These are phyloP conservation scores for Carpinus fangiana DNA, from an alignment of 306 rosid species.

Conservation along the genomic window DNA sequence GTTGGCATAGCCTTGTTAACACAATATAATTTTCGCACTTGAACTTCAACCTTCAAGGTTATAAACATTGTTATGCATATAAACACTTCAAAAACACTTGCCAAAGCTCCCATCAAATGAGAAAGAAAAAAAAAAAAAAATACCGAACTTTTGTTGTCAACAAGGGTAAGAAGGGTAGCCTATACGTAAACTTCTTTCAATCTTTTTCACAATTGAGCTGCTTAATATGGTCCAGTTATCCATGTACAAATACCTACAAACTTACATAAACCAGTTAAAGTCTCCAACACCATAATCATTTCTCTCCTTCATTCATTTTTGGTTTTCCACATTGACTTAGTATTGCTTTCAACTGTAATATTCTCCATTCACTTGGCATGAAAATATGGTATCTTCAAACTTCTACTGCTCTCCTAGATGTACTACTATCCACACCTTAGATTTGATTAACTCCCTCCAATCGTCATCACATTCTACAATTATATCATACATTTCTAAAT, in stretches of 20 bases:
- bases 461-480: neutral
- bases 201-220: neutral
- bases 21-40: slow-evolving; percentile 71
- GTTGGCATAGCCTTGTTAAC: slow-evolving; percentile 53
- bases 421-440: neutral
- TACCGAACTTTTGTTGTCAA: neutral
- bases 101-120: neutral
- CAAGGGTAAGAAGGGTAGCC: neutral
- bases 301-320: neutral
- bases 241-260: neutral
- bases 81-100: neutral
- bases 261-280: neutral
- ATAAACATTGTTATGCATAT: too few relatives aligned
- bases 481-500: neutral
- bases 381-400: neutral
- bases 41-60: slow-evolving; percentile 62
- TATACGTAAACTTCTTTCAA: neutral
- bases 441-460: too few relatives aligned
- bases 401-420: neutral
- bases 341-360: neutral
- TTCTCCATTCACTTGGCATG: neutral
- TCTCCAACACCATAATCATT: neutral
- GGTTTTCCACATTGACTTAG: neutral
- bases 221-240: neutral
- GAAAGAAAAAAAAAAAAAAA: neutral